A percentile compares a stretch with the other conserved stretches of the same genome.
These are phyloP conservation scores for Solanum virginianum DNA, from an alignment of 257 asterid genomes.

Conservation along the genomic window DNA sequence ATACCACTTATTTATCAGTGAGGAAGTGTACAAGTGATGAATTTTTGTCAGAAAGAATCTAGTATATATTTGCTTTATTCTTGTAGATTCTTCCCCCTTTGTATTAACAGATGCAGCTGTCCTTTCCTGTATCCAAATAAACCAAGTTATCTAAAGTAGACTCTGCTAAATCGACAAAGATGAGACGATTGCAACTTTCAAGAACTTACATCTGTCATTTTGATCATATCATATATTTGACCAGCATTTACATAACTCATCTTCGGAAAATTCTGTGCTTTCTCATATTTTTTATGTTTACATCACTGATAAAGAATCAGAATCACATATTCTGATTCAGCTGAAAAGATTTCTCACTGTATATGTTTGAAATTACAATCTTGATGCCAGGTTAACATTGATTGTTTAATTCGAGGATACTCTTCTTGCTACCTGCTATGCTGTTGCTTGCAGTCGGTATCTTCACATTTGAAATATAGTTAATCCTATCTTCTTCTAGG, in stretches of 20 bases:
- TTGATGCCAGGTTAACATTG: background rate
- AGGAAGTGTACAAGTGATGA: background rate
- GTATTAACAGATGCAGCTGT: background rate
- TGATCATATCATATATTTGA: background rate
- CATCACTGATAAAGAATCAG: background rate
- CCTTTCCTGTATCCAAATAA: background rate
- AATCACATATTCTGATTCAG: background rate
- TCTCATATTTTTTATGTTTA: background rate
- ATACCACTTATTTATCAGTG: background rate
- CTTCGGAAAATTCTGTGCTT: background rate
- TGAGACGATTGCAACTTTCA: background rate
- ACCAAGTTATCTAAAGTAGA: background rate
- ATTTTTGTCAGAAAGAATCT: background rate
- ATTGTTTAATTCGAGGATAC: background rate
- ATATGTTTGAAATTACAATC: background rate
- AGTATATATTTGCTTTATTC: background rate
- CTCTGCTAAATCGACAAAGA: background rate
- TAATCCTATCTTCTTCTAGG: slow-evolving; percentile 16
- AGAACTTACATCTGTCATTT: background rate
- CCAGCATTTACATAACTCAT: background rate
- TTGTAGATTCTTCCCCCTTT: background rate
- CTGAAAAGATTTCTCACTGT: background rate
- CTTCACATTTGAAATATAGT: background rate
- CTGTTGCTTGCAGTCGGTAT: background rate
- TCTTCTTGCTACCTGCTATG: background rate